A percentile compares a stretch with the other conserved stretches of the same genome.
These are phyloP conservation scores for Colletotrichum zoysiae DNA, from an alignment of 2,329 filamentous ascomycete genomes.

Conservation along the genomic window DNA sequence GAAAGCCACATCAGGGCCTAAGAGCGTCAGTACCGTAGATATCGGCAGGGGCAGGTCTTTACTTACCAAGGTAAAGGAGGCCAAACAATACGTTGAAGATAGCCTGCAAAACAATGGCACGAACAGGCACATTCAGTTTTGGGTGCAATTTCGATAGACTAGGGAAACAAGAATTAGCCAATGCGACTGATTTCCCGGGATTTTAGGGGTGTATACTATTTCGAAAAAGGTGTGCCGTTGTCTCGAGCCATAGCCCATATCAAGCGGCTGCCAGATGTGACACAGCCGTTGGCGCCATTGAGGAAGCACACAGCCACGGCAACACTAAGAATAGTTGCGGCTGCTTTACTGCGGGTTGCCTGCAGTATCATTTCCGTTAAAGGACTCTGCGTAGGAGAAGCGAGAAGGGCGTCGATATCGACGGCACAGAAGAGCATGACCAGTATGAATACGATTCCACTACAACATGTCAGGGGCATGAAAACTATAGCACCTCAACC, in stretches of 20 bases:
- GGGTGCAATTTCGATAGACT: conserved; percentile 49
- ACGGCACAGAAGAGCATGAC: conserved; percentile 60
- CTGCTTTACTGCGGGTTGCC: conserved; percentile 45
- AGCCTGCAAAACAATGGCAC: conserved; percentile 56
- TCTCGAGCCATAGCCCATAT: conserved; percentile 56
- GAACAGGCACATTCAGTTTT: conserved; percentile 56
- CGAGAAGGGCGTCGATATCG: conserved; percentile 53
- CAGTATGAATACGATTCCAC: conserved; percentile 56
- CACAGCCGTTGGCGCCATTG: conserved; percentile 49
- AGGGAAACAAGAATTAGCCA: neutral
- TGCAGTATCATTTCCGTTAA: conserved; percentile 57
- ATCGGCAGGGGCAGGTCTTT: too few relatives aligned
- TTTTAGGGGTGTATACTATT: neutral
- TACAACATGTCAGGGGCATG: neutral
- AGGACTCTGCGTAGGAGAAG: conserved; percentile 56
- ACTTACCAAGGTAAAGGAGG: conserved; percentile 57
- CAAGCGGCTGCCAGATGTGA: conserved; percentile 53
- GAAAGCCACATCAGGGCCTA: conserved; percentile 58
- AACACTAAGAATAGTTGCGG: conserved; percentile 48
- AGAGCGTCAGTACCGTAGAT: neutral
- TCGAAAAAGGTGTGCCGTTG: conserved; percentile 44
- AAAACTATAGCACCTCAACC: fast-evolving
- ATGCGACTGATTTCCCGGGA: fast-evolving
- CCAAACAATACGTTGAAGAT: conserved; percentile 60
- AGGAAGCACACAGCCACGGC: conserved; percentile 47